Base-by-base conservation (phyloP, 2,329 filamentous ascomycete genomes). In the Westerdykella sp. region DNA sequence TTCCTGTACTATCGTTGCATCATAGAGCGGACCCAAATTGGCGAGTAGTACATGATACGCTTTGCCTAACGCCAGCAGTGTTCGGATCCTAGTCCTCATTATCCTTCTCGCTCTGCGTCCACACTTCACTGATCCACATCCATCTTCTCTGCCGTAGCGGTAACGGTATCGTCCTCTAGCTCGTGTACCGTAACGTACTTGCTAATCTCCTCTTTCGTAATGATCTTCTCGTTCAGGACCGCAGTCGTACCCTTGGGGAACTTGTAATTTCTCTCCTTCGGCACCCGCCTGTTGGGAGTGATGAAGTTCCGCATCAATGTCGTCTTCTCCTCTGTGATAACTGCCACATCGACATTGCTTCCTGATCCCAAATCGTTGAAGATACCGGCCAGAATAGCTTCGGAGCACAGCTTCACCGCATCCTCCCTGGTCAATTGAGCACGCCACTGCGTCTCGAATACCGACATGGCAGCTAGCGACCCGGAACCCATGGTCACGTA, bases 401-500 rank as follows among this genome's bases (percentile, higher is more conserved):
- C 84, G 44, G 85, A 79, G 64, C 84, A 84, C 50, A 96, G 75
- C 62, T 84, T 81, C 46, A 96, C 75, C n/a, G 90, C 90, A 39
- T 86, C 86, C 31, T 94, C 85, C 56, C 80, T 77, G 51, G 79
- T 84, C 66, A 96, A 69, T 48, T 81, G 73, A 6, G 81, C 73
- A 78, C 90, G 87, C 94, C 94, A 98, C 71, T 84, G 83, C 39
- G 90, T 94, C 77, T 98, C 93, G 65, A 98, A 98, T 40, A 98
- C 86, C 25, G 87, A 87, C 93, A 98, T 98, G 65, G 93, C 93
- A 22, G 93, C 93, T 55, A 98, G 76, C 38, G 88, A 95, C 52
- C 93, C 93, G 18, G 87, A 95, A 42, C 93, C 93, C 93, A 98
- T 98, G 53, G 94, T 98, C 55, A 98, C 94, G 69, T 98, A 98